These are phyloP conservation scores for Vigna mungo DNA, from an alignment of 306 rosid genomes.

Conservation along the genomic window DNA sequence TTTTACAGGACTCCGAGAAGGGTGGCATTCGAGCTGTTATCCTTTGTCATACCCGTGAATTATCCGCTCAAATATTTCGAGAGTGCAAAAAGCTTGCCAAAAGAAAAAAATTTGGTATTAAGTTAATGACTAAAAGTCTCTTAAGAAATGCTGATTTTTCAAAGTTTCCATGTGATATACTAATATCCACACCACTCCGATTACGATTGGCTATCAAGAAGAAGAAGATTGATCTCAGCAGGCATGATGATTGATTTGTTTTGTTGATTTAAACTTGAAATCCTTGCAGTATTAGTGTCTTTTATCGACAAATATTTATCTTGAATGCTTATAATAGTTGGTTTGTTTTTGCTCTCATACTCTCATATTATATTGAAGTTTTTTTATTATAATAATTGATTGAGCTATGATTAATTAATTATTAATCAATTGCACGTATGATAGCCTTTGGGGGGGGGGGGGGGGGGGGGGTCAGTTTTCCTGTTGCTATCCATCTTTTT, in stretches of 20 bases:
- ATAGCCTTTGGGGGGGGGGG: no score
- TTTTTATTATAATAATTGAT: no score
- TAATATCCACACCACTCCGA: slow-evolving; percentile 89
- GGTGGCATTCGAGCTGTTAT: slow-evolving; percentile 83
- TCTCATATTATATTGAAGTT: no score
- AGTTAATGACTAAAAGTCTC: slow-evolving; percentile 74
- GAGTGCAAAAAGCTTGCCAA: slow-evolving; percentile 87
- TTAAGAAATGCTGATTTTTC: slow-evolving; percentile 72
- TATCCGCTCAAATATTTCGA: slow-evolving; percentile 85
- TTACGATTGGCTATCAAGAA: slow-evolving; percentile 64
- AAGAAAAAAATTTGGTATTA: slow-evolving; percentile 67
- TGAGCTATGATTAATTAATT: no score
- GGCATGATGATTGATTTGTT: background rate
- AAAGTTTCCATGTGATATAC: slow-evolving; percentile 74
- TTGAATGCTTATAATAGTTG: no score
- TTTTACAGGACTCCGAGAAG: slow-evolving; percentile 61
- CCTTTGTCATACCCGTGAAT: slow-evolving; percentile 87
- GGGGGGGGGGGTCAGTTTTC: no score
- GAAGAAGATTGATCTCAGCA: slow-evolving; percentile 74
- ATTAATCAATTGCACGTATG: no score
- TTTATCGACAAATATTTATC: no score
- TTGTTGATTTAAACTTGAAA: no score
- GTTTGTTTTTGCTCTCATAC: no score
- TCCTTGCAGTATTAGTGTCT: no score
- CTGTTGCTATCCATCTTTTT: no score